These are phyloP conservation scores for Amanita exitialis DNA, from an alignment of 768 basidiomycete genomes.

Conservation along the genomic window DNA sequence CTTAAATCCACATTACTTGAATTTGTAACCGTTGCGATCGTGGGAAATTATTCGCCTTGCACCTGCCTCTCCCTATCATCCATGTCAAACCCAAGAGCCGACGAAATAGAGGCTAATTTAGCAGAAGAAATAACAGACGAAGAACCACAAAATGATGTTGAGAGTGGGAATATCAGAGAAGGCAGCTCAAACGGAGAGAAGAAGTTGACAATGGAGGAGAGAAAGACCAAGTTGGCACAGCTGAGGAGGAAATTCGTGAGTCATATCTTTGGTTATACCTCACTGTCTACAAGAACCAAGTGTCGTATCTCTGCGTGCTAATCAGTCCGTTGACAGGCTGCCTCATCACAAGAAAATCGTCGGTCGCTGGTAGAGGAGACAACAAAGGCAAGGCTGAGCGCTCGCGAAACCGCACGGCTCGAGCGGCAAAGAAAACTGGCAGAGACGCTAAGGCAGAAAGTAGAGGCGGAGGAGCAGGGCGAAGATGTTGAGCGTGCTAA, in stretches of 20 bases:
- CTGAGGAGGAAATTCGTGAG: constrained; percentile 74
- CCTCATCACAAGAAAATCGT: constrained; percentile 76
- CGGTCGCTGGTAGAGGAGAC: constrained; percentile 80
- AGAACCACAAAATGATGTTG: not conserved
- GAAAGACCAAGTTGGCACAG: constrained; percentile 68
- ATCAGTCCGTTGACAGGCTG: constrained; percentile 37
- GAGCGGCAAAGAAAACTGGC: constrained; percentile 89
- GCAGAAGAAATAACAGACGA: constrained; percentile 14
- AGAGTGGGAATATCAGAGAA: not conserved
- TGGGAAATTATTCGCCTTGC: too few species aligned
- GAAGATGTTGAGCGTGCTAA: constrained; percentile 85
- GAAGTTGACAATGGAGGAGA: constrained; percentile 52
- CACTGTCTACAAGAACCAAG: not conserved
- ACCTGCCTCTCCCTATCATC: not conserved
- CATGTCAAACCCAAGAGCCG: constrained; percentile 5
- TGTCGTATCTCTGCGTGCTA: constrained; percentile 3
- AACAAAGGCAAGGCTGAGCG: constrained; percentile 64
- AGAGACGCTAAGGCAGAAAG: constrained; percentile 74
- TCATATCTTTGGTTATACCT: constrained; percentile 9
- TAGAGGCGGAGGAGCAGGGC: constrained; percentile 85
- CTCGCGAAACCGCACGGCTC: constrained; percentile 71
- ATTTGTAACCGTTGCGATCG: too few species aligned
- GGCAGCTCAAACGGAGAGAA: constrained; percentile 4
- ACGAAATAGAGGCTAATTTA: constrained; percentile 8
- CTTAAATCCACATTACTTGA: too few species aligned